Conservation (phyloP, 306 rosid genomes). For the Vigna radiata region DNA sequence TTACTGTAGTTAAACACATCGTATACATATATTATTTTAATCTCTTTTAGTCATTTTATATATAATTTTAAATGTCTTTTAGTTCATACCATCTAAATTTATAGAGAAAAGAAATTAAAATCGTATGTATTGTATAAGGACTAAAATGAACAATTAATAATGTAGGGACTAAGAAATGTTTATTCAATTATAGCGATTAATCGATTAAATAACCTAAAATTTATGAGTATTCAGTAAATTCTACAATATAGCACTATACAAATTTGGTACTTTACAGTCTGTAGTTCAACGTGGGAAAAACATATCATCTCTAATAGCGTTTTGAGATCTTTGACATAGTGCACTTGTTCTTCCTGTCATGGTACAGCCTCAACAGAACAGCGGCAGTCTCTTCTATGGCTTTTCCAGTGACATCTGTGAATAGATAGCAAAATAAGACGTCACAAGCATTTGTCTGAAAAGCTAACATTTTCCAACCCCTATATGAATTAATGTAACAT, state of each 20-base stretch:
- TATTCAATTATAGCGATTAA: too few relatives aligned
- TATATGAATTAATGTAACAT: not conserved
- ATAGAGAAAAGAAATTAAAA: too few relatives aligned
- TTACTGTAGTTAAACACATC: too few relatives aligned
- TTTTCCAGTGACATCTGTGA: conserved; percentile 88
- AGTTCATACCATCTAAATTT: too few relatives aligned
- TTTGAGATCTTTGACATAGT: conserved; percentile 88
- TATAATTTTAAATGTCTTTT: too few relatives aligned
- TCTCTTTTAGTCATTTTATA: too few relatives aligned
- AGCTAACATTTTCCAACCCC: not conserved
- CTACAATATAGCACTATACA: conserved; percentile 19
- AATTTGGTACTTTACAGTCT: conserved; percentile 33
- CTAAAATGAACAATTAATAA: too few relatives aligned
- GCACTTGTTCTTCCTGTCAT: conserved; percentile 74
- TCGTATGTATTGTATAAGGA: too few relatives aligned
- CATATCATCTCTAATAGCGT: conserved; percentile 57
- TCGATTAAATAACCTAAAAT: not conserved
- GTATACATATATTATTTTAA: too few relatives aligned
- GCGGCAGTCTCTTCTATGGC: conserved; percentile 97
- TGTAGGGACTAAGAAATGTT: too few relatives aligned
- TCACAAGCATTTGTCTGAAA: conserved; percentile 11
- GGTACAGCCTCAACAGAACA: conserved; percentile 80
- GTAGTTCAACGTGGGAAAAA: conserved; percentile 14
- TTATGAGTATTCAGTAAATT: conserved; percentile 23
- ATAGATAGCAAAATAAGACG: conserved; percentile 27